Base-by-base conservation (phyloP, 805 yeast species). In the Metschnikowia anglica region DNA sequence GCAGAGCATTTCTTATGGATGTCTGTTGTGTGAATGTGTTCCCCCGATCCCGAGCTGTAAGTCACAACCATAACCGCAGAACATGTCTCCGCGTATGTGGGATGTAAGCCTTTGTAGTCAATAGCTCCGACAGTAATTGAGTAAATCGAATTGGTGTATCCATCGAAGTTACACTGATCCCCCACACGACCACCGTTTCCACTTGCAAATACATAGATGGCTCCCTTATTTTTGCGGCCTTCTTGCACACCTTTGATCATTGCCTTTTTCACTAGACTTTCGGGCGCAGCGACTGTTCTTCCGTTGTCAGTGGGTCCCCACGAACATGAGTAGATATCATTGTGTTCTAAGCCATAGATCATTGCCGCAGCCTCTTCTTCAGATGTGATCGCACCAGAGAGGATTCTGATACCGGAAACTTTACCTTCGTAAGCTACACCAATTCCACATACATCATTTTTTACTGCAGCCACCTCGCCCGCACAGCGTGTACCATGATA, bases 231-330 rank as follows among this genome's bases (percentile, higher is more conserved):
- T 8, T 73, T 61, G 50, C 99, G 73, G 16, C 99, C 99, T 20
- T 85, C 83, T 49, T 77, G 80, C 12, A 88, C 75, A 40, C 97
- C 97, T 56, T 81, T 85, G n/a, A 86, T 60, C 62, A 93, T 75
- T 1, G 98, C 95, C 47, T 86, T 80, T 55, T 79, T 77, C 5
- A 91, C 96, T 21, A 91, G 56, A 25, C 68, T 61, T 18, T 87
- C 86, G 0, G 99, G 99, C 3, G 80, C 93, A 39, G 87, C 89
- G 74, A 93, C 79, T 1, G 95, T 78, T 43, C 63, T 73, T 0
- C 99, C 99, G 61, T 91, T 87, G 62, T 93, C 99, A 2, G 88
- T 77, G 2, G 99, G 99, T 6, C 99, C 99, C 99, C 99, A 93
- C 3, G 97, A 88, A 63, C 99, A 93, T 3, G 96, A 87, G 61